Base-by-base conservation (phyloP, 2,329 filamentous ascomycete species). In the Coniochaeta hoffmannii region DNA sequence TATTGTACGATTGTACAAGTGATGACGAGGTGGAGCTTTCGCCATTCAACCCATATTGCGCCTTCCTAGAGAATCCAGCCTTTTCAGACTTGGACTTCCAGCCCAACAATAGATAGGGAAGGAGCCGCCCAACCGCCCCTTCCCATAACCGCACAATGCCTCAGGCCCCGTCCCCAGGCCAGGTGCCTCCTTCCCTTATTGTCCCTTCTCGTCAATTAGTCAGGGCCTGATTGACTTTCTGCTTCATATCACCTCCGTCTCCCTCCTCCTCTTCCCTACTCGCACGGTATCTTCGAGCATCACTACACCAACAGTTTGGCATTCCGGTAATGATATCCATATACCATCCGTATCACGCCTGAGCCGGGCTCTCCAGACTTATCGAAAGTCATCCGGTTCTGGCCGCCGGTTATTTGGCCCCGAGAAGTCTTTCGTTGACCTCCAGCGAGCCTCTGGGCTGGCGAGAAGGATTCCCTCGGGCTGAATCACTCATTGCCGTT, bases 231-330 rank as follows among this genome's bases (percentile, higher is more conserved):
- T 46, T 19, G 49, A 50, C 44, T 50, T 34, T 19, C 28, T 14
- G 49, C n/a, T 50, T 31, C 44, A n/a, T 34, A 12, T 34, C 50
- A 53, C 19, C 44, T 31, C 11, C 51, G 54, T 46, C 41, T 44
- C 50, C 41, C 26, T 10, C 49, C 56, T 55, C 55, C 46, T 46
- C 41, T 53, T 55, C 36, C 52, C 53, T 55, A 53, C 44, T 28
- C 31, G n/a, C 9, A 53, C 7, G 49, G 14, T 34, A 50, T 50
- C 32, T 24, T 35, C 31, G 26, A 53, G 28, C 28, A 53, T 53
- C 50, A 4, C 36, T 50, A 53, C 34, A 53, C 28, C 22, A 12
- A 3, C 50, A 38, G 17, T 15, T 24, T 26, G 12, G 49, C 30
- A 50, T 50, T 53, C 22, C 28, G 50, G 50, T 53, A 53, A 53